Base-by-base conservation (phyloP, 352 stramenopile genomes). In the Vaucheria bursata region DNA sequence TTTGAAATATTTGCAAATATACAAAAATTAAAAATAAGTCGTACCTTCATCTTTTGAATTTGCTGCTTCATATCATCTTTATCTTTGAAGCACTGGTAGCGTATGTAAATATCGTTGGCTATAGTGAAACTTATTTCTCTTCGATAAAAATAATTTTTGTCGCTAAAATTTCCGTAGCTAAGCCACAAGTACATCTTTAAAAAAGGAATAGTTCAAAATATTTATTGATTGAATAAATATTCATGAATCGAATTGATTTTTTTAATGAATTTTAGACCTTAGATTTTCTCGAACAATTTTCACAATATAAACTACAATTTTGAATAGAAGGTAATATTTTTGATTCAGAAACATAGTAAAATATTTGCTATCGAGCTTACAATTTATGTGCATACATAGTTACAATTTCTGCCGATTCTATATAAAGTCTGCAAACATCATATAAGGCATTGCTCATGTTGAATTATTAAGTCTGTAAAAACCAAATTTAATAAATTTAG, bases 41-140 rank as follows among this genome's bases (percentile, higher is more conserved):
- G 84, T 0, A 79, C 49, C 25, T 72, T 79, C 1, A 92, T 84
- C 52, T 84, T 78, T 68, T 1, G 35, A 18, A 32, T 37, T 18
- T 83, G 77, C 29, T 82, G 79, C 71, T 74, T 71, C 59, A 84
- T 84, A 70, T 82, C 69, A 31, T 34, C 73, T 38, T 79, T 71
- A 37, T 83, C 77, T 29, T 74, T 75, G 66, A 83, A 83, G 77
- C 77, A 82, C 67, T 82, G 73, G 66, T 84, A 82, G 6, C 96
- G 94, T 79, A 99, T 98, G 88, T 99, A 99, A 64, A 97, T 95
- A 89, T 99, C 96, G 85, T 98, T 95, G 70, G 97, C 94, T 3
- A 95, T 88, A 36, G 96, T 99, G 82, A 98, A 98, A 73, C 91
- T 98, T 75, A 98, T 95, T 88, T 99, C 96, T 31, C 96, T 89